Base-by-base conservation (phyloP, 306 rosid genomes). In the Gastrolobium bilobum region DNA sequence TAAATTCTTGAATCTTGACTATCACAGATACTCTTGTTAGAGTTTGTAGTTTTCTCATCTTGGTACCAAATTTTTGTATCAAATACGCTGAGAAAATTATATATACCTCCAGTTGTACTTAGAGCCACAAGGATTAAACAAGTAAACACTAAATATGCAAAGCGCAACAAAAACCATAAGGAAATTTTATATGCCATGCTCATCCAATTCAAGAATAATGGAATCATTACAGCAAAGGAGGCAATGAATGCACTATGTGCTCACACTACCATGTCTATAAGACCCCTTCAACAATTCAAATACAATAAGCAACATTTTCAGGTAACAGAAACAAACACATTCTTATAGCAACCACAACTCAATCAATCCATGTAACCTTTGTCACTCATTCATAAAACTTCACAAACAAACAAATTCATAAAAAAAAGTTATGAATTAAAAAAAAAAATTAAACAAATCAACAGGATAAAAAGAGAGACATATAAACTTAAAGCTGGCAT, bases 11-110 rank as follows among this genome's bases (percentile, higher is more conserved):
- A 76, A 63, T 57, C 10, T 40, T 42, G 46, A 43, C 46, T 52
- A 80, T 38, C 57, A 33, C 9, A 57, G 51, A 68, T 31, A 85
- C 42, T 50, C 44, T 33, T 33, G 60, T 15, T 56, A 31, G 33
- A 68, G 70, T 52, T 44, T 6, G 15, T 20, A 20, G 26, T 20
- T 20, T 20, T 20, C 26, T 20, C 26, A 20, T 20, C 26, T 0
- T 20, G 50, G 50, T 43, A 4, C 1, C n/a, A 9, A 47, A 40
- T 40, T 40, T 40, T 6, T 10, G 46, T 14, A 53, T 47, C 46
- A 65, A 52, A 40, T 67, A 37, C 4, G 48, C 51, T 13, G 11
- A n/a, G 40, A 44, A 59, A 67, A 53, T 10, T 40, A 70, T 3
- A 10, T 15, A 56, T 58, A 8, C 39, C 38, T 29, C 76, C 56